Base-by-base conservation (phyloP, 106 monocot genomes). In the Dendrobium chrysotoxum region DNA sequence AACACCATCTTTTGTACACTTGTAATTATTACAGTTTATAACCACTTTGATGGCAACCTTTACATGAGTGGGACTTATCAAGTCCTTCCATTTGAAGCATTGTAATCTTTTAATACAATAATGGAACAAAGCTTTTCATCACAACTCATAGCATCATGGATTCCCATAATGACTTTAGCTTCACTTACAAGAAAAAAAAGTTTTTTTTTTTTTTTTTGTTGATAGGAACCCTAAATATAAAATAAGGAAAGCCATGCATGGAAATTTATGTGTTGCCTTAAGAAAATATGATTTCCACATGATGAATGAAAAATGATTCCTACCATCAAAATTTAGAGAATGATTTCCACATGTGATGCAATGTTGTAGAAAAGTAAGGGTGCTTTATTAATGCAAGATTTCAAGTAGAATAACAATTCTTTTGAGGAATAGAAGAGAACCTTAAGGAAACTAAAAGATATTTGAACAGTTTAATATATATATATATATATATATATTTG, bases 31-130 rank as follows among this genome's bases (percentile, higher is more conserved):
- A 50, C 50, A 38, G 35, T 71, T 5, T 71, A 71, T 38, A 71
- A 71, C 31, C 71, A 31, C 28, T 16, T 71, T 71, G 71, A 71
- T 71, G 12, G 28, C 16, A 13, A 71, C 71, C 31, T 71, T 38
- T 71, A 71, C 71, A 71, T 71, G 35, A 28, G 17, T 71, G 71
- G 31, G 35, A n/a, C 38, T 21, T 3, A 41, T 75, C 41, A 75
- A 30, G 41, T 42, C 74, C 74, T 75, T 75, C 42, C 26, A 21
- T 42, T 41, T 75, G 42, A 75, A 75, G 74, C 74, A 75, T 41
- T 75, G 31, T 38, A 71, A 71, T 71, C 71, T 71, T 35, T 31
- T 35, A 38, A 28, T 71, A 28, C 71, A 71, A 71, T 71, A 71
- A 71, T 71, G 28, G 4, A 71, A 16, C 13, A 71, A 71, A 71